Conservation (phyloP, 2,329 filamentous ascomycete genomes). For the Alternaria metachromatica region DNA sequence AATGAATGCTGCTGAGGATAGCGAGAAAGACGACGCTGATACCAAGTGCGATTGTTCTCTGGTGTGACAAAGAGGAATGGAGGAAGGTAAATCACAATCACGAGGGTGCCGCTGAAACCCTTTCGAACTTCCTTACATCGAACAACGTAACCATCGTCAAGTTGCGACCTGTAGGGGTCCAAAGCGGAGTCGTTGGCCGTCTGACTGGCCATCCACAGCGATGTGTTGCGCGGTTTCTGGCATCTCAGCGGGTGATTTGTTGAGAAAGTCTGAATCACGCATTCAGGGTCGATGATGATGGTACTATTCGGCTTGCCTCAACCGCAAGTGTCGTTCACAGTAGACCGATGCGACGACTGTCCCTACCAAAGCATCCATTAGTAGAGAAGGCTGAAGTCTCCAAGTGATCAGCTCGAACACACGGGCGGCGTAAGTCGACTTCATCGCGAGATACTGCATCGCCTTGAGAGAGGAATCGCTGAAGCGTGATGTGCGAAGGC, state of each 20-base stretch:
- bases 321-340: not conserved
- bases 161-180: not conserved
- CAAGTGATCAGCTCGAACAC: not conserved
- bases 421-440: too few relatives aligned
- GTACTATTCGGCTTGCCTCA: not conserved
- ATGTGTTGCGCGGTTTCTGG: not conserved
- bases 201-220: not conserved
- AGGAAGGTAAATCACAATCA: not conserved
- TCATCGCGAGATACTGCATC: too few relatives aligned
- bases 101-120: not conserved
- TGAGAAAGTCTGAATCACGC: not conserved
- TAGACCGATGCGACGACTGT: not conserved
- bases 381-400: not conserved
- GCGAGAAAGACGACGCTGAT: not conserved
- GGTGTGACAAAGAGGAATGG: not conserved
- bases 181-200: not conserved
- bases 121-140: not conserved
- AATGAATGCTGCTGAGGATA: not conserved
- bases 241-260: not conserved
- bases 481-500: not conserved
- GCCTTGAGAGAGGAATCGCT: not conserved
- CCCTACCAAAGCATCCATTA: not conserved
- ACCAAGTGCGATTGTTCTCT: not conserved
- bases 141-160: not conserved
- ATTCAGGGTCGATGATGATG: not conserved